These are phyloP conservation scores for Aspergillus latus DNA, from an alignment of 2,329 filamentous ascomycete species.

Conservation along the genomic window DNA sequence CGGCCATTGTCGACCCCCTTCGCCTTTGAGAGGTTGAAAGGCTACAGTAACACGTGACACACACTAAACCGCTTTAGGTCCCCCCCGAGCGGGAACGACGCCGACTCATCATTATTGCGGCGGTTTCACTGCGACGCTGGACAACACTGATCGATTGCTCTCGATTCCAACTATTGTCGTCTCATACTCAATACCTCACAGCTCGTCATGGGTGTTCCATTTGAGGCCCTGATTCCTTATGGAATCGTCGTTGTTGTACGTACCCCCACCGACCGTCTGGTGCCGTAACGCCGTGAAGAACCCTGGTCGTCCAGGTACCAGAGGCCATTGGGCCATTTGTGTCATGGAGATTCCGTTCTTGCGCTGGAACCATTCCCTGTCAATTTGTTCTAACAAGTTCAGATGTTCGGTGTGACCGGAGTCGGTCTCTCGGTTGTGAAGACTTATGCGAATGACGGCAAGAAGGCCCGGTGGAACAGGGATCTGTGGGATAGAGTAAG, in stretches of 20 bases:
- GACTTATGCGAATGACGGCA: slow-evolving; percentile 63
- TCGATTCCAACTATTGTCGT: background rate
- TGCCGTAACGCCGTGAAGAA: background rate
- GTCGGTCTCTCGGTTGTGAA: slow-evolving; percentile 58
- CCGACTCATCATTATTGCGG: slow-evolving; percentile 10
- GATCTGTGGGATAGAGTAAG: slow-evolving; percentile 66
- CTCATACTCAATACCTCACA: slow-evolving; percentile 8
- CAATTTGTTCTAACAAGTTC: slow-evolving; percentile 23
- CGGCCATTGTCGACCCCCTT: slow-evolving; percentile 33
- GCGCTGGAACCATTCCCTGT: background rate
- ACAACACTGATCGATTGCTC: slow-evolving; percentile 18
- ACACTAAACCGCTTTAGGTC: slow-evolving; percentile 34
- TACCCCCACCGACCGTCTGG: slow-evolving; percentile 22
- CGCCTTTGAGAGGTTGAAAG: slow-evolving; percentile 37
- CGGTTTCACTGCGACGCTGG: slow-evolving; percentile 17
- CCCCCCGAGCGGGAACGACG: slow-evolving; percentile 15
- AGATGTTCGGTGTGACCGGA: slow-evolving; percentile 64
- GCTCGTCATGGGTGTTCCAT: slow-evolving; percentile 61
- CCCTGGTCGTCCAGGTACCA: background rate
- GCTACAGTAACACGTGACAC: slow-evolving; percentile 24
- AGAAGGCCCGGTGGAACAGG: slow-evolving; percentile 59
- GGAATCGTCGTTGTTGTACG: slow-evolving; percentile 62
- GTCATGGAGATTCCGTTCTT: background rate
- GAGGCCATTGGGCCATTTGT: background rate
- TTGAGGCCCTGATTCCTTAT: slow-evolving; percentile 65